Conservation (phyloP, 2,329 filamentous ascomycete species). For the Septoria petroselini region DNA sequence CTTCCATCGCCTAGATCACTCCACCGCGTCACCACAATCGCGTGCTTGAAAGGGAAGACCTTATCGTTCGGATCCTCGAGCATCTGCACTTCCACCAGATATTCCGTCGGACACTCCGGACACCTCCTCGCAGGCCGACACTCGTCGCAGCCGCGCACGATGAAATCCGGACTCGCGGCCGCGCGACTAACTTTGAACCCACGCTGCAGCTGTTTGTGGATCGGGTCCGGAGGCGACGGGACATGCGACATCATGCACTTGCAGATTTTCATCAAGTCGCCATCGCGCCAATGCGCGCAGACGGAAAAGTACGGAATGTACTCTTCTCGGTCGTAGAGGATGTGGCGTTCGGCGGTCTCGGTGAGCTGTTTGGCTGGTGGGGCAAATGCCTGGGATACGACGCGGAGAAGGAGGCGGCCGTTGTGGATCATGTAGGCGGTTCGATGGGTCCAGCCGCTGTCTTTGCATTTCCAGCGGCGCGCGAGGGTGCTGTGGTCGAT, state of each 20-base stretch:
- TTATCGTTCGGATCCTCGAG: slow-evolving; percentile 52
- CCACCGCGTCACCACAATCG: slow-evolving; percentile 60
- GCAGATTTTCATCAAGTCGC: slow-evolving; percentile 57
- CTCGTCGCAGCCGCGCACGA: slow-evolving; percentile 52
- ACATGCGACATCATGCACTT: slow-evolving; percentile 62
- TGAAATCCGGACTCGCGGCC: slow-evolving; percentile 43
- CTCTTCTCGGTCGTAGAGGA: slow-evolving; percentile 59
- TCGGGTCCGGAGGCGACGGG: slow-evolving; percentile 46
- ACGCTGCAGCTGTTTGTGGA: slow-evolving; percentile 44
- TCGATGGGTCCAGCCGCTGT: slow-evolving; percentile 54
- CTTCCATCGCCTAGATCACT: slow-evolving; percentile 58
- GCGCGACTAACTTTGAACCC: slow-evolving; percentile 37
- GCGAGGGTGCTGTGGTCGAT: slow-evolving; percentile 48
- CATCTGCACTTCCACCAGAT: slow-evolving; percentile 59
- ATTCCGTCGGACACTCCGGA: slow-evolving; percentile 61
- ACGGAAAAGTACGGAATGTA: slow-evolving; percentile 62
- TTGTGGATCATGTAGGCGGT: slow-evolving; percentile 54
- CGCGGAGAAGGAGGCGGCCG: slow-evolving; percentile 57
- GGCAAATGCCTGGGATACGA: slow-evolving; percentile 55
- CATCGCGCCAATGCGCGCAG: slow-evolving; percentile 62
- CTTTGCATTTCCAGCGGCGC: slow-evolving; percentile 54
- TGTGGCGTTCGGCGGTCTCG: slow-evolving; percentile 51
- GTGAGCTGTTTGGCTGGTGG: slow-evolving; percentile 48
- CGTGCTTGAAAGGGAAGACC: slow-evolving; percentile 54
- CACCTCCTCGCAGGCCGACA: slow-evolving; percentile 61